Evolutionary conservation across 2,329 filamentous ascomycete species (phyloP).

Genomic region (Alternaria ethzedia): DNA sequence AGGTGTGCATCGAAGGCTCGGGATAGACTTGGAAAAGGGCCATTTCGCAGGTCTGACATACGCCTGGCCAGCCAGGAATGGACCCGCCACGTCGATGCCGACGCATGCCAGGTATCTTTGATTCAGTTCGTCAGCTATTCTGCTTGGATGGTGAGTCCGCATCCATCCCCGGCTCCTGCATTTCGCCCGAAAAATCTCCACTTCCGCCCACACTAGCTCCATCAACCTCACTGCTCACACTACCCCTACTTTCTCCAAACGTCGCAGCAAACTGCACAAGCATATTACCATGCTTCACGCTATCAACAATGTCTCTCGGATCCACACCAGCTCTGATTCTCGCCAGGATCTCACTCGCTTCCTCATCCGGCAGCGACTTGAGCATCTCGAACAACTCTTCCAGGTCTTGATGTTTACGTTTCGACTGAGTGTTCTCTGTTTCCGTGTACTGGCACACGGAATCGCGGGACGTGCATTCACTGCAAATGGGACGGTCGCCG

Average conservation of each 20-base stretch:
- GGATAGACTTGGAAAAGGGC: not conserved
- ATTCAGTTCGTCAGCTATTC: not conserved
- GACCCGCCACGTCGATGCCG: not conserved
- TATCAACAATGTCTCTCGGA: conserved; percentile 19
- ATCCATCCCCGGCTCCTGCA: not conserved
- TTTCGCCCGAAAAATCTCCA: not conserved
- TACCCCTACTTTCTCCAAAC: not conserved
- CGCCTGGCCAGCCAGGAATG: not conserved
- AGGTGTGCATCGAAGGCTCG: not conserved
- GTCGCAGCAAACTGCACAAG: conserved; percentile 20
- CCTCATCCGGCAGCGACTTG: conserved; percentile 14
- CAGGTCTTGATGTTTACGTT: conserved; percentile 21
- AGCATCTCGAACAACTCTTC: conserved; percentile 22
- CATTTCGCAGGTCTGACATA: not conserved
- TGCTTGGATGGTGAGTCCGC: not conserved
- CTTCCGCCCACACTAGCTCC: not conserved
- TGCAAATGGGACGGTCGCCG: conserved; percentile 20
- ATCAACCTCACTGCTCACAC: not conserved
- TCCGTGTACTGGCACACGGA: conserved; percentile 21
- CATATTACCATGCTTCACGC: conserved; percentile 21
- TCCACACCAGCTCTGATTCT: conserved; percentile 24
- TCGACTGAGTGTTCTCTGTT: conserved; percentile 19
- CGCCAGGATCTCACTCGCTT: conserved; percentile 12
- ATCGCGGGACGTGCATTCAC: conserved; percentile 21
- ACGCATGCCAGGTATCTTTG: not conserved